Evolutionary conservation across 129 eudicot species (phyloP).

Genomic region (Lactuca saligna): DNA sequence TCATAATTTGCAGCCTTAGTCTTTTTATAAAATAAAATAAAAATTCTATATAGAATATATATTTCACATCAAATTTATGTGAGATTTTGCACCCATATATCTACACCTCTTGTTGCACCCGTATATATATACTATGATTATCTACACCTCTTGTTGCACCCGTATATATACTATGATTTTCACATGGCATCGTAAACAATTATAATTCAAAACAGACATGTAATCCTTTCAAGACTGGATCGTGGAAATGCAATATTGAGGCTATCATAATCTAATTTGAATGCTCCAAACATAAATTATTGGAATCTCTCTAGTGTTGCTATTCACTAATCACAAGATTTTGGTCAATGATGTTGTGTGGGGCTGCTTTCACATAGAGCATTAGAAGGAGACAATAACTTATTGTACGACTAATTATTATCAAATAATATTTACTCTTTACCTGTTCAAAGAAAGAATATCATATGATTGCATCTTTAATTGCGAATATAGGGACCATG

Average conservation of each 20-base stretch:
- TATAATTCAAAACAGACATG: too few species aligned
- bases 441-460: constrained; percentile 3
- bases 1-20: too few species aligned
- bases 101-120: too few species aligned
- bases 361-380: neutral
- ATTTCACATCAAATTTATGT: too few species aligned
- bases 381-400: neutral
- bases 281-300: too few species aligned
- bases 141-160: too few species aligned
- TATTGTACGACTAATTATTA: neutral
- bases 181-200: neutral
- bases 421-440: neutral
- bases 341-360: neutral
- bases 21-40: too few species aligned
- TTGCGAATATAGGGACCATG: constrained; percentile 6
- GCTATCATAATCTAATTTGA: neutral
- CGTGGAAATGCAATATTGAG: neutral
- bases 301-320: neutral
- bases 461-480: neutral
- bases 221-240: neutral
- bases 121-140: too few species aligned
- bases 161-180: too few species aligned
- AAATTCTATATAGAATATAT: too few species aligned
- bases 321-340: neutral
- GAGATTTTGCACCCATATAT: too few species aligned